Percentiles rank a stretch among this genome's conserved stretches.
Conservation (phyloP, 2,329 filamentous ascomycete species). For the Chrysoporthe deuterocubensis region DNA sequence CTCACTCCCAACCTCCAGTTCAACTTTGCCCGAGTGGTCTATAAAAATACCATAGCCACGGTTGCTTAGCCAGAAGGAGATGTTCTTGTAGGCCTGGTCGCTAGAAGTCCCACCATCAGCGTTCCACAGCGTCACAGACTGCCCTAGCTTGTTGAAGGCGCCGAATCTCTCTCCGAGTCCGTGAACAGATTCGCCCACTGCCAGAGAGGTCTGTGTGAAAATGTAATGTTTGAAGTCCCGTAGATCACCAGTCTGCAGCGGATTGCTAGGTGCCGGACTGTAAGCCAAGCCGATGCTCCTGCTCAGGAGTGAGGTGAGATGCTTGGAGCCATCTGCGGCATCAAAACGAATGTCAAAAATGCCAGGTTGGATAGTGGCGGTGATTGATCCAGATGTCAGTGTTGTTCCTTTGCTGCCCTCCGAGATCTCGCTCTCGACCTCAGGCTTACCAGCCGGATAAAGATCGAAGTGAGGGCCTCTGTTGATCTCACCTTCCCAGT, state of each 20-base stretch:
- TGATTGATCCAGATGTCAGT: constrained; percentile 54
- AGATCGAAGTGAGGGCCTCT: constrained; percentile 62
- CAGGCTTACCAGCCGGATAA: constrained; percentile 56
- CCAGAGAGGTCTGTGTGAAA: constrained; percentile 59
- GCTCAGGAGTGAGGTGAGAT: constrained; percentile 57
- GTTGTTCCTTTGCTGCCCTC: constrained; percentile 51
- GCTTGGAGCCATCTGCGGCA: constrained; percentile 50
- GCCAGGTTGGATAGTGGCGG: constrained; percentile 55
- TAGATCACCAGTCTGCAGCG: constrained; percentile 58
- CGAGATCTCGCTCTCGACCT: constrained; percentile 43
- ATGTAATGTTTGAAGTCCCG: constrained; percentile 57
- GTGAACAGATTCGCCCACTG: constrained; percentile 69
- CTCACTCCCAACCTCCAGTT: constrained; percentile 76
- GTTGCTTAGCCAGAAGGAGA: constrained; percentile 71
- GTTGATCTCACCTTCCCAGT: constrained; percentile 58
- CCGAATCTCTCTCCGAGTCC: constrained; percentile 79
- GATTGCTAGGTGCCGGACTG: constrained; percentile 55
- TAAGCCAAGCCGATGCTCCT: constrained; percentile 63
- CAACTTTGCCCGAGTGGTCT: constrained; percentile 70
- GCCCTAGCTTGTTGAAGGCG: constrained; percentile 76
- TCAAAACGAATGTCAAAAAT: constrained; percentile 62
- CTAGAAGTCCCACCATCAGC: constrained; percentile 68
- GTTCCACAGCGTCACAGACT: constrained; percentile 68
- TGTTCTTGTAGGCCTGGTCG: constrained; percentile 74
- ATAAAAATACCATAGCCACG: constrained; percentile 79